These are phyloP conservation scores for Xylariaceae sp. DNA, from an alignment of 2,329 filamentous ascomycete species.

Conservation along the genomic window DNA sequence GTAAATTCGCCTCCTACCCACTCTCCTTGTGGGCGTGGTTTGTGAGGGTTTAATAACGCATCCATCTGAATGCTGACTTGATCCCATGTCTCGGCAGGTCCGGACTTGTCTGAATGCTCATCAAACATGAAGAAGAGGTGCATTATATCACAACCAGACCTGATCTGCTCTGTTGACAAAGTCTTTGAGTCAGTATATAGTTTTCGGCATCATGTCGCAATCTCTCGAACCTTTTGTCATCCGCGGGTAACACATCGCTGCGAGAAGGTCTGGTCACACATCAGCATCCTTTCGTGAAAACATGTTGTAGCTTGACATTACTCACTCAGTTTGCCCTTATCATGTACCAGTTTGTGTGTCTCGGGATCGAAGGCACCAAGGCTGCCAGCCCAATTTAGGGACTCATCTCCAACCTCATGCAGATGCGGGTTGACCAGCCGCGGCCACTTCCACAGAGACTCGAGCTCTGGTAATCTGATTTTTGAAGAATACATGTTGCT, in stretches of 20 bases:
- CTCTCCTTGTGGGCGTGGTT: slow-evolving; percentile 9
- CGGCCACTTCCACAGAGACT: slow-evolving; percentile 14
- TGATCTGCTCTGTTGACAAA: slow-evolving; percentile 14
- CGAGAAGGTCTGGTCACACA: slow-evolving; percentile 10
- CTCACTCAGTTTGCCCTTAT: slow-evolving; percentile 16
- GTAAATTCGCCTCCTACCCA: slow-evolving; percentile 18
- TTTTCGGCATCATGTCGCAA: background rate
- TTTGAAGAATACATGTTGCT: background rate
- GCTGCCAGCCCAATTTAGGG: slow-evolving; percentile 14
- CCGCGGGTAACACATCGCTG: slow-evolving; percentile 11
- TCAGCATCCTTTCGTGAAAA: background rate
- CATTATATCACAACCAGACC: slow-evolving; percentile 17
- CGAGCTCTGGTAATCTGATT: slow-evolving; percentile 11
- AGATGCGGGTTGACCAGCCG: slow-evolving; percentile 11
- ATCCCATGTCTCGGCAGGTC: slow-evolving; percentile 9
- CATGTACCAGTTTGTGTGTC: slow-evolving; percentile 11
- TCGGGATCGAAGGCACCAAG: slow-evolving; percentile 13
- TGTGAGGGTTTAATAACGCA: slow-evolving; percentile 12
- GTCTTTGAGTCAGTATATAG: background rate
- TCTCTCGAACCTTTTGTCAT: background rate
- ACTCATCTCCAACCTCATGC: slow-evolving; percentile 10
- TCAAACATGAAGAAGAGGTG: slow-evolving; percentile 21
- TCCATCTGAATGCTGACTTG: slow-evolving; percentile 14
- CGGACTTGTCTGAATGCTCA: slow-evolving; percentile 16
- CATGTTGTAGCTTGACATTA: background rate